Percentiles rank a stretch among this genome's conserved stretches.
Evolutionary conservation across 2,329 filamentous ascomycete species (phyloP).

Genomic region (Exophiala oligosperma): DNA sequence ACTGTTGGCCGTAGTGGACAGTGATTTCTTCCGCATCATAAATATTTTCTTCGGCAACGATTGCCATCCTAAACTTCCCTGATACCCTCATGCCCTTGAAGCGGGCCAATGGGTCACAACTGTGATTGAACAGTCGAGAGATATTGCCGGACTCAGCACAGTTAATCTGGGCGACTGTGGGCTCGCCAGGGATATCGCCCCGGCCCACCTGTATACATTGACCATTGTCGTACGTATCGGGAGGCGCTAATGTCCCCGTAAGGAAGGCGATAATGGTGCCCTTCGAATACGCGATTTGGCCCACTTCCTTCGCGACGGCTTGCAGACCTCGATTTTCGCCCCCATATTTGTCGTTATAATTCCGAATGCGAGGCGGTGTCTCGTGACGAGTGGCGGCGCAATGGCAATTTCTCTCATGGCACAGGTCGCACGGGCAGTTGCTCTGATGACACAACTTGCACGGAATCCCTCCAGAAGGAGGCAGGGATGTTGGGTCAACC

Average conservation of each 20-base stretch:
- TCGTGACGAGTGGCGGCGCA: background rate
- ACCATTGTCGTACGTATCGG: background rate
- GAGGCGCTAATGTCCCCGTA: background rate
- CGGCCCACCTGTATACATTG: background rate
- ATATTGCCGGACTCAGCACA: background rate
- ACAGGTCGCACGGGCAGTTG: background rate
- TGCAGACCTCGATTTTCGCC: background rate
- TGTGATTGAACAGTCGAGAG: background rate
- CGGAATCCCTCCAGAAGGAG: background rate
- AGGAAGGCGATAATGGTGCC: background rate
- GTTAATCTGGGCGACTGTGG: conserved; percentile 1
- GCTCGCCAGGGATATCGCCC: background rate
- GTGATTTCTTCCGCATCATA: background rate
- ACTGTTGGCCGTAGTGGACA: background rate
- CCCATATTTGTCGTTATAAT: background rate
- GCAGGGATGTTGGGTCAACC: background rate
- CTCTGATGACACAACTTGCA: background rate
- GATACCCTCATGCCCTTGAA: background rate
- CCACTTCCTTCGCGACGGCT: background rate
- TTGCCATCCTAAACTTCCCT: background rate
- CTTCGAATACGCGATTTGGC: background rate
- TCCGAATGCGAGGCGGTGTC: background rate
- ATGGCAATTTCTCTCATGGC: background rate
- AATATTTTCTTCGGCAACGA: background rate
- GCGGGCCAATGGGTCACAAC: background rate